Base-by-base conservation (phyloP, 495 filamentous ascomycete genomes). In the Daldinia loculata region DNA sequence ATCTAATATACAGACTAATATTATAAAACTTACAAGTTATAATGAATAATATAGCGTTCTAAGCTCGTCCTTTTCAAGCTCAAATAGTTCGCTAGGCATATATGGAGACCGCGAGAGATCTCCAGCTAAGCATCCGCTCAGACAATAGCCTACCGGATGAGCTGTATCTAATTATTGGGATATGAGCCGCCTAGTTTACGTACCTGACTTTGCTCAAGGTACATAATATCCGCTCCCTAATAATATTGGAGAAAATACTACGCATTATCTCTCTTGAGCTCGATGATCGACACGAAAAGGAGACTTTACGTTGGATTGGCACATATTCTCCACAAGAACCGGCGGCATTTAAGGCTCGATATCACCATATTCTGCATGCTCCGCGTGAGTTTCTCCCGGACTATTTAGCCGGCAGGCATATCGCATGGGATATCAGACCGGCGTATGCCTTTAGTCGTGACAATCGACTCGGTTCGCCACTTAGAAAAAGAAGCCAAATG, bases 81-180 rank as follows among this genome's bases (percentile, higher is more conserved):
- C 12, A 0, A 22, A 6, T 2, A 34, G 24, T 36, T 38, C 24
- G 2, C 39, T 7, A 45, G 8, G 12, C 6, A 61, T 52, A 19
- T 52, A 30, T 32, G 29, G 39, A 41, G 32, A 12, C 32, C 2
- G 8, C 19, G 34, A 22, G 29, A 24, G 24, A 62, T 52, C 14
- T 29, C 19, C 32, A 51, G 30, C 55, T 63, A 63, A 67, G 34
- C 34, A 56, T 38, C 12, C 14, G 29, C 36, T 63, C 30, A 30
- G 56, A 14, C 51, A 67, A 72, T 67, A 72, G 69, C 69, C 69
- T 72, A 57, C 53, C 60, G 69, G 64, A 19, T 67, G 59, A 61
- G 69, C 32, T 63, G 19, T 30, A 32, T 30, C 6, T 15, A 59
- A 43, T 24, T 30, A 52, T 63, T 36, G 43, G 61, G 15, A 52